Conservation (phyloP, 2,329 filamentous ascomycete genomes). For the Teratosphaeria zuluensis region DNA sequence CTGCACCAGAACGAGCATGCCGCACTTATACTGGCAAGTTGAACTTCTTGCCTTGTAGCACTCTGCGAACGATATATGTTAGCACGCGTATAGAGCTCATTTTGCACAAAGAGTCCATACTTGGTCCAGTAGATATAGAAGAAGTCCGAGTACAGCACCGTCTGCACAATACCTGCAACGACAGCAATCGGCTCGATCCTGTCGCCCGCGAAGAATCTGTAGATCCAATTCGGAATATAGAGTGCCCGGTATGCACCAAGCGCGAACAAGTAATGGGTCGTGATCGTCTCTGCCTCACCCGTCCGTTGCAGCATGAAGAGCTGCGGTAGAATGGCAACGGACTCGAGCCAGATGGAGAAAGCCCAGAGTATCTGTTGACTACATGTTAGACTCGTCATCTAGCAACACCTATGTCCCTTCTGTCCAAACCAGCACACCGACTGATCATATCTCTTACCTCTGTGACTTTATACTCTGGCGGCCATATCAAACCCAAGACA, state of each 20-base stretch:
- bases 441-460: slow-evolving; percentile 40
- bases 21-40: slow-evolving; percentile 40
- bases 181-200: slow-evolving; percentile 83
- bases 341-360: slow-evolving; percentile 96
- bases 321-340: slow-evolving; percentile 91
- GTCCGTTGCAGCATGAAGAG: slow-evolving; percentile 97
- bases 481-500: slow-evolving; percentile 69
- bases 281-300: slow-evolving; percentile 98
- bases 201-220: slow-evolving; percentile 62
- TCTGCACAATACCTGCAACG: slow-evolving; percentile 83
- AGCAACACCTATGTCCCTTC: not conserved
- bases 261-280: slow-evolving; percentile 93
- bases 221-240: slow-evolving; percentile 99
- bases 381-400: not conserved
- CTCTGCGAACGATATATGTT: slow-evolving; percentile 24
- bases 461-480: slow-evolving; percentile 69
- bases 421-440: slow-evolving; percentile 1
- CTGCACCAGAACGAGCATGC: not conserved
- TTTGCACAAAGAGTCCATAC: slow-evolving; percentile 34
- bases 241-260: slow-evolving; percentile 83
- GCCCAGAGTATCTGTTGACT: slow-evolving; percentile 73
- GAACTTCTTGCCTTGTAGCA: slow-evolving; percentile 46
- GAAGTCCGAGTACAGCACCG: slow-evolving; percentile 93
- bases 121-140: slow-evolving; percentile 99
- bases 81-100: not conserved